Base-by-base conservation (phyloP, 1,139 yeast species). In the Hyphopichia buzzinii region DNA sequence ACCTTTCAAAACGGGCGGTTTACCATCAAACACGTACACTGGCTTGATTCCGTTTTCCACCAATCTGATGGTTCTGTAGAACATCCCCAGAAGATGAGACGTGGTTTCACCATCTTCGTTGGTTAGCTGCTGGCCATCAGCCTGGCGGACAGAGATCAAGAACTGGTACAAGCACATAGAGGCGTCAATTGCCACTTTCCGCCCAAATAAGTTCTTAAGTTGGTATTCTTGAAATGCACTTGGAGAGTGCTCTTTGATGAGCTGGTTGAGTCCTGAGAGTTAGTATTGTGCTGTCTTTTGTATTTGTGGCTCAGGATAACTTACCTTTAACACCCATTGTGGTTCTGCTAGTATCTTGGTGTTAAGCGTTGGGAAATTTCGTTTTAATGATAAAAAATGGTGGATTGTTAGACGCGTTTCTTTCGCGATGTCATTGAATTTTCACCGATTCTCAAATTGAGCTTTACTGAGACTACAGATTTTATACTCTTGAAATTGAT, bases 111-210 rank as follows among this genome's bases (percentile, higher is more conserved):
- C 98, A 13, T 78, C 77, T 30, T 86, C 96, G 44, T 79, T 83
- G 29, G 95, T 83, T 52, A 92, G 70, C 57, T 89, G 96, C 47
- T 82, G 90, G n/a, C 99, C 99, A 57, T 92, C 97, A 37, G 84
- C 87, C 52, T 90, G 97, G 55, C 99, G 77, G 11, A 92, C 98
- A 0, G 98, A 97, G 53, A 92, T 90, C 37, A 92, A 68, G 54
- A 89, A 92, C 61, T 92, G 97, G 57, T 92, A 92, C 34, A 92
- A 72, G 49, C 95, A 88, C 97, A 92, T 92, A 10, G 97, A 83
- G 4, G 77, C 63, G 76, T 81, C 86, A 41, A 92, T 90, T 42
- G 98, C 98, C 15, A 92, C 96, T 64, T 92, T 94, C 33, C 98
- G 72, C 1, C 98, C 98, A 52, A 86, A 85, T 35, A 89, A 77